phyloP scores from a whole-genome alignment of 768 basidiomycete species.

The Tricholoma saponaceum region DNA sequence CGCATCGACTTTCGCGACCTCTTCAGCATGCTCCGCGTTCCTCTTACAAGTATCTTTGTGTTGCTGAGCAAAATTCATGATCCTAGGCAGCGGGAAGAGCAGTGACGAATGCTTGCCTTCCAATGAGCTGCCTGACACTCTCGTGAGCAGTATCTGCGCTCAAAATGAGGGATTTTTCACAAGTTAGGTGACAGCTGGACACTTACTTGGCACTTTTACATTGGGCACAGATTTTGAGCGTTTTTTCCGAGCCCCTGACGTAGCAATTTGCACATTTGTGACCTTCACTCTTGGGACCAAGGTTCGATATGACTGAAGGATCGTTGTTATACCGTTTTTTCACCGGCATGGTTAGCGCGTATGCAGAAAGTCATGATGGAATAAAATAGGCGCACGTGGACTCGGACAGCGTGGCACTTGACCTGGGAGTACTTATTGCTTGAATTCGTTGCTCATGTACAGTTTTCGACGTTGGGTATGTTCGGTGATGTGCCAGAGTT shows the following conservation, averaged over 20 bases:
- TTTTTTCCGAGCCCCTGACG: neutral
- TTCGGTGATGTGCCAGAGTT: too few species aligned
- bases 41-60: slow-evolving; percentile 11
- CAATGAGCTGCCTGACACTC: slow-evolving; percentile 14
- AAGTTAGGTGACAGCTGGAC: neutral
- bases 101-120: slow-evolving; percentile 4
- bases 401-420: neutral
- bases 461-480: too few species aligned
- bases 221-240: neutral
- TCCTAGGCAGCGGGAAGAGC: neutral
- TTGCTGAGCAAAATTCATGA: slow-evolving; percentile 1
- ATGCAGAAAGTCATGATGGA: too few species aligned
- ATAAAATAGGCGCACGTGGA: too few species aligned
- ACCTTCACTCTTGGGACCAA: neutral
- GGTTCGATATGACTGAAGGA: neutral
- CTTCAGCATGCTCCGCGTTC: slow-evolving; percentile 5
- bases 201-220: neutral
- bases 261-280: neutral
- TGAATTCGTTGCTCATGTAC: too few species aligned
- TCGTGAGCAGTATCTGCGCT: slow-evolving; percentile 12
- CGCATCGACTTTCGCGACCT: slow-evolving; percentile 5
- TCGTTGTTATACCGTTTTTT: neutral
- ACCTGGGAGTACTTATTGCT: too few species aligned
- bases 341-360: neutral
- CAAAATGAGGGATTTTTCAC: neutral